Base-by-base conservation (phyloP, 2,329 filamentous ascomycete genomes). In the Monosporascus sp. region DNA sequence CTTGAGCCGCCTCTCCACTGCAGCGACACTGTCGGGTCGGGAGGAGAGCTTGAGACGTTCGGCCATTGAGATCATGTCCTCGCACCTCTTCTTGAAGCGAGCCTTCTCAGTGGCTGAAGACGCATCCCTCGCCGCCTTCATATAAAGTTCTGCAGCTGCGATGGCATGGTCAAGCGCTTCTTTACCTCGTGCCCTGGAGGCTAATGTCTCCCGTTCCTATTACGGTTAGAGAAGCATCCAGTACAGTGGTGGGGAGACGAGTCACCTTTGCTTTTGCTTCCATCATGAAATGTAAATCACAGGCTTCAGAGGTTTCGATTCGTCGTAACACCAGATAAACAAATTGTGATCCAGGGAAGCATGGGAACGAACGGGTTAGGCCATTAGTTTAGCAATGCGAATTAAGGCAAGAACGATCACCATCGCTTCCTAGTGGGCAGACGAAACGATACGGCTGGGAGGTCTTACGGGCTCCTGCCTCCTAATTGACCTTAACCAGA, bases 91-190 rank as follows among this genome's bases (percentile, higher is more conserved):
- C 58, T 84, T 82, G 48, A 95, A 72, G n/a, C 81, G 79, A 42
- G 75, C 72, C 60, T 83, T 89, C 52, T 95, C 86, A 4, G 71
- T 68, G n/a, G 81, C 72, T 49, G 72, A 76, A n/a, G 75, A 70
- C 6, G 85, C 80, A 54, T 88, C 74, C 54, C 76, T 77, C 50
- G 89, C 74, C 2, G 89, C 89, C 63, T 83, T 82, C 84, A 97
- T 89, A 61, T 94, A 92, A 49, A 88, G 74, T 67, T 97, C 90
- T 22, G 85, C 88, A 5, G 88, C 89, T 58, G 79, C 75, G 64
- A 96, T 90, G 48, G 90, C 86, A 67, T 89, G 81, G 49, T 84
- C 75, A 51, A 97, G 77, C 44, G 90, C 90, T 60, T 85, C 83
- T 59, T 81, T 79, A 47, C 77, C 80, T 66, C 54, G 74, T 69